Evolutionary conservation across 371 early-diverging fungal genomes (phyloP), one percentile per base, ranked within the genome.

Genomic region (Mitosporidium daphniae): DNA sequence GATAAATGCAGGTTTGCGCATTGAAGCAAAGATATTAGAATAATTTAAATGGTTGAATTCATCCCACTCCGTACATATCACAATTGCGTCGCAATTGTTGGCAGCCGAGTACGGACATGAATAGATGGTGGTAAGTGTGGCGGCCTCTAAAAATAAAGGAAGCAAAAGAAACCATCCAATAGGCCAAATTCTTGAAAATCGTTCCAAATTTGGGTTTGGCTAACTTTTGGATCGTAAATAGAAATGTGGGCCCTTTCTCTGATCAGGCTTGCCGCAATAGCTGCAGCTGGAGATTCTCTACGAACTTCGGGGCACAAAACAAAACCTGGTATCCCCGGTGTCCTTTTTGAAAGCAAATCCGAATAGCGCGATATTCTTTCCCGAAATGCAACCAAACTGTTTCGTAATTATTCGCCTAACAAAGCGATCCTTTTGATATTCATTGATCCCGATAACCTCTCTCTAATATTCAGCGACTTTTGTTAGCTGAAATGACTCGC

Each of bases 271-370:
- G 64, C 58, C 44, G 57, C 53, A 27, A 82, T 42, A 2, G 60
- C 55, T 27, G 72, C 72, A 22, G 84, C 75, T 16, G 84, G 70
- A 23, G 71, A 66, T 49, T 75, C 75, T 33, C 82, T 31, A 10
- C n/a, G n/a, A n/a, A n/a, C n/a, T n/a, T n/a, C n/a, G n/a, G n/a
- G n/a, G n/a, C n/a, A n/a, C n/a, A n/a, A n/a, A n/a, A n/a, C n/a
- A n/a, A n/a, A n/a, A 27, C 31, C 34, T 59, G 17, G 84, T 69
- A 43, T 82, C 84, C 27, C 74, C 74, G 13, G 78, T 82, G 34
- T 74, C 67, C 53, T 70, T 70, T 54, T 82, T 82, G 55, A 70
- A 82, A 4, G 84, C 78, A 39, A 77, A 82, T 13, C 84, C 84
- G 21, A 69, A 53, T 11, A 73, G 7, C 6, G 7, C 6, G 22